These are phyloP conservation scores for Potentilla sterilis DNA, from an alignment of 306 rosid genomes.

Conservation along the genomic window DNA sequence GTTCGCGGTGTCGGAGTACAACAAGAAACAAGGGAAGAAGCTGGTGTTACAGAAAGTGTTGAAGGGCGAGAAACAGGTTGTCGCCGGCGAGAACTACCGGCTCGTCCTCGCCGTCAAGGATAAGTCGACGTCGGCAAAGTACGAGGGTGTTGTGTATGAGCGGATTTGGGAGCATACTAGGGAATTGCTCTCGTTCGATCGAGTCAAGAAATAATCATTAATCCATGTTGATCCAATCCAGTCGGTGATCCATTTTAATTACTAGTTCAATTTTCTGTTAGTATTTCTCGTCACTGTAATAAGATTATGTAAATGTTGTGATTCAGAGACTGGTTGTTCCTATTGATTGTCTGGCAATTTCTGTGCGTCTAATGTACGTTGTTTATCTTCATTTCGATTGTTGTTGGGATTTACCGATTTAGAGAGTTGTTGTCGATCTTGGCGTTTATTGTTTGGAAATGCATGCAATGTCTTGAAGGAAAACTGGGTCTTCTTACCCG, in stretches of 20 bases:
- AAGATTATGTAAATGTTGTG: not conserved
- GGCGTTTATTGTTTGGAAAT: no score
- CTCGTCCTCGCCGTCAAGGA: slow-evolving; percentile 36
- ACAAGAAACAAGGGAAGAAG: slow-evolving; percentile 23
- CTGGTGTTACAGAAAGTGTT: slow-evolving; percentile 30
- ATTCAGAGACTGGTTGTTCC: no score
- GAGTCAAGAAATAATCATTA: not conserved
- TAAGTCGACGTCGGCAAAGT: slow-evolving; percentile 10
- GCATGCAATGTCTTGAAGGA: no score
- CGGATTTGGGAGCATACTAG: slow-evolving; percentile 24
- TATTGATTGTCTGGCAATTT: not conserved
- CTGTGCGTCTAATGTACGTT: no score
- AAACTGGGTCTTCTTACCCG: no score
- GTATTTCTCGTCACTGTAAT: no score
- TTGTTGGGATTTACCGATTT: no score
- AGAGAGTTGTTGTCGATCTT: no score
- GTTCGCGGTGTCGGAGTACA: slow-evolving; percentile 49
- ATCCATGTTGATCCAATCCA: not conserved
- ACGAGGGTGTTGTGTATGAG: slow-evolving; percentile 41
- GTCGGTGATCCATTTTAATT: not conserved
- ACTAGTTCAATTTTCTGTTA: not conserved
- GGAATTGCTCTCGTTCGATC: slow-evolving; percentile 45
- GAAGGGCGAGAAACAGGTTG: slow-evolving; percentile 49
- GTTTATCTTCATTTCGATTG: no score
- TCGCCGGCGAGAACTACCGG: slow-evolving; percentile 43